Base-by-base conservation (phyloP, 306 rosid species). In the Hylodesmum podocarpum region DNA sequence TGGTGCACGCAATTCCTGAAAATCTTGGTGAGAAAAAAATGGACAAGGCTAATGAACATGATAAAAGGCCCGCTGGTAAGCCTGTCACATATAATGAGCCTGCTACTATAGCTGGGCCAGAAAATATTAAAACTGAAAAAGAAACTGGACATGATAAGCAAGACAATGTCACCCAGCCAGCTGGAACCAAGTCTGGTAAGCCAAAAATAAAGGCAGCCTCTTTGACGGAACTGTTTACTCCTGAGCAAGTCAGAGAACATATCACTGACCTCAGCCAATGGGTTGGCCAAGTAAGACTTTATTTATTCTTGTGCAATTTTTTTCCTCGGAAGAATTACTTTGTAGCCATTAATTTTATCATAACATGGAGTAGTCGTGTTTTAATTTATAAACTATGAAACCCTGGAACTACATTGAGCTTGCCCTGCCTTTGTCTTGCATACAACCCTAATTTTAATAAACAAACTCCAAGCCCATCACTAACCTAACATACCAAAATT, bases 121-220 rank as follows among this genome's bases (percentile, higher is more conserved):
- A 89, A 66, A 87, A 65, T 68, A 29, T 84, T 16, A 95, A 89
- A 80, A 54, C 69, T 59, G 98, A 89, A 85, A 95, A 91, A 70
- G 97, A 89, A 79, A 49, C 70, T 40, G 94, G 84, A 54, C 87
- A 83, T 43, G 85, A 88, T 68, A 85, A 81, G 73, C 92, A 91
- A 87, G 96, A 89, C 81, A 78, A 75, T 76, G 64, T 55, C 46
- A 43, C 27, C 14, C 97, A 82, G 85, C 72, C 82, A 13, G 75
- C 83, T 62, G 96, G 89, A 84, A 88, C 98, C 19, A 95, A 95
- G 79, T 92, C 99, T 59, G 97, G 99, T 80, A 96, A 96, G 86
- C 96, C 98, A 77, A 96, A 92, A 83, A 89, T 96, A 77, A 91
- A 96, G 63, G 99, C 94, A 25, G 99, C 92, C 62, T 96, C 99